Percentiles rank a stretch among this genome's conserved stretches.
These are phyloP conservation scores for Xanthoceras sorbifolium DNA, from an alignment of 345 rosid genomes.

Conservation along the genomic window DNA sequence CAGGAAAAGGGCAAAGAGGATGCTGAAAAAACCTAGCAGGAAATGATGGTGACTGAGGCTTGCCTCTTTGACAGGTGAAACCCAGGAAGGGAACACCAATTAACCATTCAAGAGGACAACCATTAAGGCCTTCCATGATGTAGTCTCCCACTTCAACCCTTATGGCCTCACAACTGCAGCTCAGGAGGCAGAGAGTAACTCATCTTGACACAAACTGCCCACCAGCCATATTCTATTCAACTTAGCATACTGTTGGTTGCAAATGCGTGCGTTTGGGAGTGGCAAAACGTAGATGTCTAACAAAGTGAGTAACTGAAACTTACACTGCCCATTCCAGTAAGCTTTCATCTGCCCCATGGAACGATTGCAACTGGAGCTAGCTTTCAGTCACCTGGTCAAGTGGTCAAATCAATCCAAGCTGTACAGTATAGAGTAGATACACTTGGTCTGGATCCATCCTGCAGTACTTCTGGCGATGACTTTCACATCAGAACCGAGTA, in stretches of 20 bases:
- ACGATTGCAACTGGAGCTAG: not conserved
- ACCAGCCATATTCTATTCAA: not conserved
- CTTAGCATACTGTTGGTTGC: not conserved
- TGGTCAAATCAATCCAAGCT: not conserved
- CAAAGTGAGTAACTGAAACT: not conserved
- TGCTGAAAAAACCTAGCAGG: slow-evolving; percentile 37
- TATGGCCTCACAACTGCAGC: not conserved
- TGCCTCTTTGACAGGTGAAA: not conserved
- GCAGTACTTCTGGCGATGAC: not conserved
- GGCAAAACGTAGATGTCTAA: not conserved
- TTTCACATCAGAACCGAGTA: not conserved
- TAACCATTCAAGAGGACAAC: not conserved
- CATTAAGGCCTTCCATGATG: not conserved
- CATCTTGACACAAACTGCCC: not conserved
- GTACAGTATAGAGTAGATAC: too few species aligned
- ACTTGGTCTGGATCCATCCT: not conserved
- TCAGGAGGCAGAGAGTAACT: not conserved
- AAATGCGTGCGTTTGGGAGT: not conserved
- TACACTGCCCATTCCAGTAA: not conserved
- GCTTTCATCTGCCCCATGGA: slow-evolving; percentile 2
- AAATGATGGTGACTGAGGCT: slow-evolving; percentile 17
- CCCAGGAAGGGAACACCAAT: not conserved
- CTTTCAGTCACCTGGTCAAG: not conserved
- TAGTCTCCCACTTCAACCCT: not conserved
- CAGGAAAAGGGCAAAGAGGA: slow-evolving; percentile 39